A percentile compares a stretch with the other conserved stretches of the same genome.
Evolutionary conservation across 129 eudicot genomes (phyloP).

Genomic region (Ambrosia trifida): DNA sequence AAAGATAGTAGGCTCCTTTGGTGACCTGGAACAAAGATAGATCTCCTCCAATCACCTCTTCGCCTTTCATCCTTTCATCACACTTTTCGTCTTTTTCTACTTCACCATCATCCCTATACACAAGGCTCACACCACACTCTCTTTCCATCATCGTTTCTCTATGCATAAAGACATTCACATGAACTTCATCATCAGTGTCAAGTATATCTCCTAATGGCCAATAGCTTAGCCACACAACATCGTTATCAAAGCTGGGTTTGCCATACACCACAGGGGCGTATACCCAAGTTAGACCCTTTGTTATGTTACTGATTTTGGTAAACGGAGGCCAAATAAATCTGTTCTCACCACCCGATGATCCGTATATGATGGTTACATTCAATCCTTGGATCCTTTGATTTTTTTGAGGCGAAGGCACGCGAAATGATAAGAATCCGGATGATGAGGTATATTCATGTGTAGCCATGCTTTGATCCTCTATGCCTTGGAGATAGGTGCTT

Average conservation of each 20-base stretch:
- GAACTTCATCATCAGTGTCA: slow-evolving; percentile 10
- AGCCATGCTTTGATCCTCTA: slow-evolving; percentile 1
- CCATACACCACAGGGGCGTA: slow-evolving; percentile 9
- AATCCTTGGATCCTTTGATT: not conserved
- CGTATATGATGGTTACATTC: not conserved
- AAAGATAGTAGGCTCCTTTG: slow-evolving; percentile 11
- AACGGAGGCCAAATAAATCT: not conserved
- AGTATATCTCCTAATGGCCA: not conserved
- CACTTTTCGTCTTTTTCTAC: not conserved
- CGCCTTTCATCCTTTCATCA: not conserved
- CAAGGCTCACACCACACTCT: not conserved
- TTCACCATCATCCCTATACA: too few species aligned
- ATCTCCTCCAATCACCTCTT: not conserved
- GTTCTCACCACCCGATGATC: too few species aligned
- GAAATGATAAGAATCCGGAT: not conserved
- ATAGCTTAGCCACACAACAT: too few species aligned
- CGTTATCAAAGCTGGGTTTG: not conserved
- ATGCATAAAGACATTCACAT: not conserved
- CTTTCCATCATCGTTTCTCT: not conserved
- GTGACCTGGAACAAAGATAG: slow-evolving; percentile 7
- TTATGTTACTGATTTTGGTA: not conserved
- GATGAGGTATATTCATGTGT: not conserved
- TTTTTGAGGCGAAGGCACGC: not conserved
- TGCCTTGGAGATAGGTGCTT: not conserved
- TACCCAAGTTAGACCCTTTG: not conserved